phyloP scores from a whole-genome alignment of 1,284 basidiomycete genomes.

The Cystobasidium sp. region DNA sequence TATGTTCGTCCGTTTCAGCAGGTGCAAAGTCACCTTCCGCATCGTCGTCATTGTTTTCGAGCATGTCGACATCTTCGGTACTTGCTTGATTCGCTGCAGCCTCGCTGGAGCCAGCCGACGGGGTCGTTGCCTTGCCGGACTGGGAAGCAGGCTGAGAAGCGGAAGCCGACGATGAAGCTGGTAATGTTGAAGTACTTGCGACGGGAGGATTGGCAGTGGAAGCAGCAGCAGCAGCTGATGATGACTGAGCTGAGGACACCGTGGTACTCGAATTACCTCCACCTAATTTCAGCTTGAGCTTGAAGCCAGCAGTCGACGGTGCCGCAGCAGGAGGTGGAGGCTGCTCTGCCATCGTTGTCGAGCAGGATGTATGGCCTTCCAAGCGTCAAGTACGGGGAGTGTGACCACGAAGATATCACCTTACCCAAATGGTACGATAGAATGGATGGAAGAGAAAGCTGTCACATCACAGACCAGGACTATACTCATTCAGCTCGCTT shows the following conservation, averaged over 20 bases:
- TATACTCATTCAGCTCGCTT: too few species aligned
- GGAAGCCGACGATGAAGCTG: background rate
- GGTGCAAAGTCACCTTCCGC: background rate
- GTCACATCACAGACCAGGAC: too few species aligned
- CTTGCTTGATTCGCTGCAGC: background rate
- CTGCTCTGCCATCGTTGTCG: slow-evolving; percentile 12
- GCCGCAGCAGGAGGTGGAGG: slow-evolving; percentile 14
- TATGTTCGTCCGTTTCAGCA: background rate
- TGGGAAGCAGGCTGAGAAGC: background rate
- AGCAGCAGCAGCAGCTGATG: background rate
- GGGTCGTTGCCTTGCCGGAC: background rate
- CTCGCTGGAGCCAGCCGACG: slow-evolving; percentile 8
- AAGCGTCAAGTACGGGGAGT: too few species aligned
- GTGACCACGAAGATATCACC: too few species aligned
- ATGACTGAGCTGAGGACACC: slow-evolving; percentile 2
- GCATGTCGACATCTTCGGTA: background rate
- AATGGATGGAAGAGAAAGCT: too few species aligned
- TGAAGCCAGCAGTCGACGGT: slow-evolving; percentile 36
- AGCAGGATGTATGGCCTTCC: background rate
- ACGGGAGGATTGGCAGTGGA: background rate
- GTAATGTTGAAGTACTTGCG: background rate
- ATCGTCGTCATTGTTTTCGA: background rate
- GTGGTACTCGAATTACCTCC: slow-evolving; percentile 20
- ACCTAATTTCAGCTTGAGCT: slow-evolving; percentile 42
- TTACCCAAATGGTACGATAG: too few species aligned